Percentiles rank a stretch among this genome's conserved stretches.
phyloP scores from a whole-genome alignment of 805 yeast genomes.

The Ogataea trehalophila region DNA sequence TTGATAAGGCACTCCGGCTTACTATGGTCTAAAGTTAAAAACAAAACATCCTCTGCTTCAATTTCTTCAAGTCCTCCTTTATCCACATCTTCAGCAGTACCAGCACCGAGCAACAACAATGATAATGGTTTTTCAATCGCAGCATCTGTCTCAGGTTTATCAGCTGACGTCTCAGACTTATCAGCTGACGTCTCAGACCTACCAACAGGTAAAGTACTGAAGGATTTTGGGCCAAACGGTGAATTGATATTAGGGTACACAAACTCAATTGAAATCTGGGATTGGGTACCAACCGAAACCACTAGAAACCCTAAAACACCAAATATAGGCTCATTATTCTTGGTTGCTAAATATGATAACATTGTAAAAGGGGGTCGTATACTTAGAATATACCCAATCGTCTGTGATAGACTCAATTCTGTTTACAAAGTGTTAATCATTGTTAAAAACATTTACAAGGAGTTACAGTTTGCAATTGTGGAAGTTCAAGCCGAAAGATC shows the following conservation, averaged over 20 bases:
- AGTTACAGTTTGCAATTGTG: slow-evolving; percentile 10
- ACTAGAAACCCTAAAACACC: neutral
- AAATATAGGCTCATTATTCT: slow-evolving; percentile 20
- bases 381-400: slow-evolving; percentile 20
- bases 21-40: slow-evolving; percentile 15
- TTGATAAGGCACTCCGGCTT: slow-evolving; percentile 10
- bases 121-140: neutral
- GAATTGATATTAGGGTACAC: slow-evolving; percentile 30
- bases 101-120: neutral
- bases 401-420: slow-evolving; percentile 16
- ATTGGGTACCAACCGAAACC: slow-evolving; percentile 28
- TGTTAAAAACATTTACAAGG: slow-evolving; percentile 16
- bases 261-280: slow-evolving; percentile 35
- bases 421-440: slow-evolving; percentile 20
- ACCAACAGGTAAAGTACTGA: slow-evolving; percentile 2
- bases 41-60: slow-evolving; percentile 1
- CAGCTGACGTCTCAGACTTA: neutral
- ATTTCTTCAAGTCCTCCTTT: neutral
- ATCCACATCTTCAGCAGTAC: neutral
- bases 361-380: slow-evolving; percentile 11
- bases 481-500: slow-evolving; percentile 1
- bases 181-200: neutral
- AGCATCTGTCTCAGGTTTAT: neutral
- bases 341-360: slow-evolving; percentile 21
- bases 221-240: slow-evolving; percentile 35